Base-by-base conservation (phyloP, 2,329 filamentous ascomycete species). In the Westerdykella ornata region DNA sequence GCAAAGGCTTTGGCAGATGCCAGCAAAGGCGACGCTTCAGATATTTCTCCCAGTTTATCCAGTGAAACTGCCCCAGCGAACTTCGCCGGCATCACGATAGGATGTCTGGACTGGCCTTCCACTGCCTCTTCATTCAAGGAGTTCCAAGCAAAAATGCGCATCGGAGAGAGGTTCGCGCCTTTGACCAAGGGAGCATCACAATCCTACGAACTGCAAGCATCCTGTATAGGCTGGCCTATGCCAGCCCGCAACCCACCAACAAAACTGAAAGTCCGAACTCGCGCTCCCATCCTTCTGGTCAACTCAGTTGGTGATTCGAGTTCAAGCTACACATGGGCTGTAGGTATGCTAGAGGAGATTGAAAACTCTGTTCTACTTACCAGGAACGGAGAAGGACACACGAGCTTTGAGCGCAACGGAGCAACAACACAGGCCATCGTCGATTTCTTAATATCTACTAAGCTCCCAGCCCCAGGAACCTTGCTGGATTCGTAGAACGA, bases 181-280 rank as follows among this genome's bases (percentile, higher is more conserved):
- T 53, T 70, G 20, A 66, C 56, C 12, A 49, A 48, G 3, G 67
- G 65, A 22, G 56, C 56, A 18, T 54, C 48, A 37, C 63, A 68
- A 38, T 59, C 50, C 30, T 71, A 61, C 52, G 55, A 45, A 17
- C 46, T 61, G 33, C 64, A 68, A 45, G 53, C 59, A 1, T 41
- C 52, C 4, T 74, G 70, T 47, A 53, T 70, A 17, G 65, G 66
- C 1, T 73, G 69, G 69, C 66, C 68, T 0, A 52, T 60, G 3
- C 41, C 56, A 1, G 35, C 62, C 11, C 54, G 50, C 5, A 71
- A 71, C 47, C 64, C 63, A 8, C 64, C 60, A 2, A 51, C 48
- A 14, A 49, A 43, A n/a, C 43, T 64, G 6, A 43, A 59, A 37
- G 22, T 58, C 36, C 37, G 50, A 31, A 48, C 50, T 4, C 35